A percentile compares a stretch with the other conserved stretches of the same genome.
These are phyloP conservation scores for Fusarium citri DNA, from an alignment of 2,329 filamentous ascomycete species.

Conservation along the genomic window DNA sequence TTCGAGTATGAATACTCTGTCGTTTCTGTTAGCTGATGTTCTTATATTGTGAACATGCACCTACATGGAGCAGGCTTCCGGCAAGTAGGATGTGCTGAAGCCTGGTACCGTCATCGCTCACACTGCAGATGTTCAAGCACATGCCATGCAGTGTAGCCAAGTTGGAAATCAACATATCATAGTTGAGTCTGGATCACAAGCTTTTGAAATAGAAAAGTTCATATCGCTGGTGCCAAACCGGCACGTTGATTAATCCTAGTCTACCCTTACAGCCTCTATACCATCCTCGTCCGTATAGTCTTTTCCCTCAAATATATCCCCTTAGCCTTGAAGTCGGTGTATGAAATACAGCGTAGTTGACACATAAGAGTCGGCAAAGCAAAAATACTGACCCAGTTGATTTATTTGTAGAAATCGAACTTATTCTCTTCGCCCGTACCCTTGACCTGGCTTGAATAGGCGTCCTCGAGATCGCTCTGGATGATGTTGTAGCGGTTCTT, in stretches of 20 bases:
- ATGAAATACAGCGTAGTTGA: slow-evolving; percentile 43
- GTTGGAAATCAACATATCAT: not conserved
- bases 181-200: slow-evolving; percentile 1
- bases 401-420: slow-evolving; percentile 93
- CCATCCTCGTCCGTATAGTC: slow-evolving; percentile 11
- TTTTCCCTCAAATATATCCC: slow-evolving; percentile 28
- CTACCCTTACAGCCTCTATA: slow-evolving; percentile 26
- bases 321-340: slow-evolving; percentile 16
- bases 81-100: not conserved
- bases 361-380: slow-evolving; percentile 23
- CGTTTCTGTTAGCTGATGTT: not conserved
- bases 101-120: not conserved
- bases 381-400: slow-evolving; percentile 7
- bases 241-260: slow-evolving; percentile 36
- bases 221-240: slow-evolving; percentile 15
- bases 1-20: not conserved
- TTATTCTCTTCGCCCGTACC: slow-evolving; percentile 73
- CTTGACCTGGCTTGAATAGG: slow-evolving; percentile 97
- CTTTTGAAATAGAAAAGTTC: not conserved
- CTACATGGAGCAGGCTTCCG: not conserved
- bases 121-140: not conserved
- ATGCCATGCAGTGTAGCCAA: not conserved
- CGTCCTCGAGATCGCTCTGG: slow-evolving; percentile 94
- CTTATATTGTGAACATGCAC: not conserved
- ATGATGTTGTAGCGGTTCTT: slow-evolving; percentile 99